phyloP scores from a whole-genome alignment of 2,329 filamentous ascomycete species.

The Onygena corvina region DNA sequence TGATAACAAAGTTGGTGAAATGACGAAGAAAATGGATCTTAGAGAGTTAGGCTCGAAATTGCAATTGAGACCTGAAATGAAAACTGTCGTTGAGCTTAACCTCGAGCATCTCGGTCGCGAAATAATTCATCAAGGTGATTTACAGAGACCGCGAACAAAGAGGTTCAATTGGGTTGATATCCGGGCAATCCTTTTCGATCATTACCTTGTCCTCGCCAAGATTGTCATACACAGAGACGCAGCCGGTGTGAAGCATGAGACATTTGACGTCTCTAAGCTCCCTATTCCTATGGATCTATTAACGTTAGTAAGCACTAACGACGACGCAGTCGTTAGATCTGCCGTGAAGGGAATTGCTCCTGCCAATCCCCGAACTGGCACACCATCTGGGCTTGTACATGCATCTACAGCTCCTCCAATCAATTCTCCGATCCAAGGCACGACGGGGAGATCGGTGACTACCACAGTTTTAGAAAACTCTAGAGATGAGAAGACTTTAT shows the following conservation, averaged over 20 bases:
- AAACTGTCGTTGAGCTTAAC: slow-evolving; percentile 68
- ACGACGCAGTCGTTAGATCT: slow-evolving; percentile 76
- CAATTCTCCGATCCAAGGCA: slow-evolving; percentile 34
- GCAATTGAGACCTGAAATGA: slow-evolving; percentile 74
- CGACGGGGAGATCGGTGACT: slow-evolving; percentile 35
- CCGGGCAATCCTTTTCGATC: slow-evolving; percentile 86
- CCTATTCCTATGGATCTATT: slow-evolving; percentile 94
- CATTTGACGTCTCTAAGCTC: slow-evolving; percentile 86
- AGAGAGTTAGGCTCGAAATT: slow-evolving; percentile 74
- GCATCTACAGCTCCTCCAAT: slow-evolving; percentile 55
- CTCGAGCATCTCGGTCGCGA: slow-evolving; percentile 88
- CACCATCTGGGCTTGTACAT: slow-evolving; percentile 51
- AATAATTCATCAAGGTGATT: slow-evolving; percentile 75
- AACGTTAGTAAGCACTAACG: slow-evolving; percentile 81
- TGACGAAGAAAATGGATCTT: slow-evolving; percentile 79
- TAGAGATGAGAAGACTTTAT: slow-evolving; percentile 72
- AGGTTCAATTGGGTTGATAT: slow-evolving; percentile 90
- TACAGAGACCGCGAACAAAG: slow-evolving; percentile 78
- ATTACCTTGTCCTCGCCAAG: slow-evolving; percentile 91
- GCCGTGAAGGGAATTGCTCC: slow-evolving; percentile 59
- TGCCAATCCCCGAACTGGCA: slow-evolving; percentile 38
- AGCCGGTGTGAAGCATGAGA: slow-evolving; percentile 60
- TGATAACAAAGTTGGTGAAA: slow-evolving; percentile 82
- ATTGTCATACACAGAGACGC: slow-evolving; percentile 55
- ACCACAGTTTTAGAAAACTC: slow-evolving; percentile 41